Conservation (phyloP, 129 eudicot species). For the Tagetes erecta region DNA sequence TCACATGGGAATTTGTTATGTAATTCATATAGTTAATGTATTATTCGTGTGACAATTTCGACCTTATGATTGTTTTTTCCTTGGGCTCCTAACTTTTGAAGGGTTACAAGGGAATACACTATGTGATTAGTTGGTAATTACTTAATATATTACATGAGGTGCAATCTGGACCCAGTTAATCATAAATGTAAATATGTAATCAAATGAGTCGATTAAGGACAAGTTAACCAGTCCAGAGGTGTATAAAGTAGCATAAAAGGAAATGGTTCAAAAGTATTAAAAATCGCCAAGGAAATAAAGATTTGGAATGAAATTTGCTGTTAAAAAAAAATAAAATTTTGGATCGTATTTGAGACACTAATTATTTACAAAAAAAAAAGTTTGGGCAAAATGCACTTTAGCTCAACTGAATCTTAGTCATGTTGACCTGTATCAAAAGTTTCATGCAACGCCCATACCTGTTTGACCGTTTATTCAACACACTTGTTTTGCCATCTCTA, state of each 20-base stretch:
- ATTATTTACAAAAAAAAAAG: not conserved
- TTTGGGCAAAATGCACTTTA: not conserved
- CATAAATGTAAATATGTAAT: not conserved
- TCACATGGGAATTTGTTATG: conserved; percentile 6
- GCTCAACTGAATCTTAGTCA: not conserved
- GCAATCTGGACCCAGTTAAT: not conserved
- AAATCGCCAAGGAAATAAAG: not conserved
- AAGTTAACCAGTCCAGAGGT: not conserved
- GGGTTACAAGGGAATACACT: not conserved
- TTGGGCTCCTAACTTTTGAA: conserved; percentile 13
- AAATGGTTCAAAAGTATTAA: not conserved
- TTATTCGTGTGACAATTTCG: not conserved
- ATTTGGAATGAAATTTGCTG: not conserved
- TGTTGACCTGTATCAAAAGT: not conserved
- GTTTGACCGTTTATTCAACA: not conserved
- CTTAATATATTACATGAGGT: not conserved
- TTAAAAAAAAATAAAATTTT: not conserved
- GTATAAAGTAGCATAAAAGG: not conserved
- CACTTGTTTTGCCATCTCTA: not conserved
- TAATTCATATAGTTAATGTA: not conserved
- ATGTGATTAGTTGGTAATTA: not conserved
- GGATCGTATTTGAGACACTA: not conserved
- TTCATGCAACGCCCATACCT: not conserved
- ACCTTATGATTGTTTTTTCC: conserved; percentile 6
- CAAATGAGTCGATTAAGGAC: not conserved